Percentiles rank a stretch among this genome's conserved stretches.
Conservation (phyloP, 768 basidiomycete genomes). For the Vararia minispora region DNA sequence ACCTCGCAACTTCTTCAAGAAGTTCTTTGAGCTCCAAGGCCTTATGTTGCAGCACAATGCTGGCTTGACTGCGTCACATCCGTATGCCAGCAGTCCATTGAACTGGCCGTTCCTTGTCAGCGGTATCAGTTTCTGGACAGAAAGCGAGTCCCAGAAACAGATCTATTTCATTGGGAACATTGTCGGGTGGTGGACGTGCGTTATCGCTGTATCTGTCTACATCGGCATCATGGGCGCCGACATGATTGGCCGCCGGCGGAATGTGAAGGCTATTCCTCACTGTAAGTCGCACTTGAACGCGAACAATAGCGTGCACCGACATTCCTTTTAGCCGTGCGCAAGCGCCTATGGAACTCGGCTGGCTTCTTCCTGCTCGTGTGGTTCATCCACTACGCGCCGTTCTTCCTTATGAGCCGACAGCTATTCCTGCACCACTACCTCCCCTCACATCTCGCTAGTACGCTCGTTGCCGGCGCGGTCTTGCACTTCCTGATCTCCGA, state of each 20-base stretch:
- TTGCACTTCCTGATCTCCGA: constrained; percentile 87
- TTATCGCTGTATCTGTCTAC: constrained; percentile 76
- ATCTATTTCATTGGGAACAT: constrained; percentile 96
- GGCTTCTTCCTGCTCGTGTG: constrained; percentile 94
- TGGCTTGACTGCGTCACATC: constrained; percentile 95
- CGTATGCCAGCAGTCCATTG: constrained; percentile 91
- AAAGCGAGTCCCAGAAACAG: constrained; percentile 73
- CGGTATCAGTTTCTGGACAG: constrained; percentile 99
- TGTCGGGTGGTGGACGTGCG: constrained; percentile 90
- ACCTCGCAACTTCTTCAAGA: constrained; percentile 84
- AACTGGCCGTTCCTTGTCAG: constrained; percentile 97
- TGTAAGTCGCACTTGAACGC: constrained; percentile 38
- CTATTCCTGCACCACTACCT: constrained; percentile 97
- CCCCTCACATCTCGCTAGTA: constrained; percentile 89
- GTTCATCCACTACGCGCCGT: constrained; percentile 93
- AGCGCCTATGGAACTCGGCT: constrained; percentile 89
- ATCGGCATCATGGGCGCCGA: constrained; percentile 88
- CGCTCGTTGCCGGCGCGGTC: constrained; percentile 85
- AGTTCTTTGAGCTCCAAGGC: constrained; percentile 87
- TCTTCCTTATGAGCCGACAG: constrained; percentile 96
- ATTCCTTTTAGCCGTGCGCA: constrained; percentile 61
- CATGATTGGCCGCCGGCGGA: constrained; percentile 76
- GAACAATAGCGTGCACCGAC: constrained; percentile 3
- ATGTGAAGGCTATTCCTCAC: constrained; percentile 76
- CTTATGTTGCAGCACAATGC: constrained; percentile 98